Evolutionary conservation across 345 rosid species (phyloP).

Genomic region (Euphorbia tirucalli): DNA sequence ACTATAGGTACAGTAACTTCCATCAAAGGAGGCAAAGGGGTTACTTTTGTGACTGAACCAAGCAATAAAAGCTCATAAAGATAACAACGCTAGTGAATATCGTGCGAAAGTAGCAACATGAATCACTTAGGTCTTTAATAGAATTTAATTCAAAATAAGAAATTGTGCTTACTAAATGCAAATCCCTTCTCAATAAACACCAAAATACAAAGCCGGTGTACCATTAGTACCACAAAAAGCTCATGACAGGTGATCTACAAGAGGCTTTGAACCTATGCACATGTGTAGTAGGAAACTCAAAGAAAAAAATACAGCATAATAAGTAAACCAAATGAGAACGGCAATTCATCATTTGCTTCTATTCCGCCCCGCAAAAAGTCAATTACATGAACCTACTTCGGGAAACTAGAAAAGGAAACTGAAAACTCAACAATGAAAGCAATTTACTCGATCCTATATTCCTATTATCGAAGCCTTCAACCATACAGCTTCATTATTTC

Average conservation of each 20-base stretch:
- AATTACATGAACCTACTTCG: background rate
- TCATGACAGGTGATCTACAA: background rate
- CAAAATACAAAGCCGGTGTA: background rate
- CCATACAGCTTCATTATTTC: background rate
- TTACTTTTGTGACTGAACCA: background rate
- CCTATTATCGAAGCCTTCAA: no score
- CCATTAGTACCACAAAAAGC: background rate
- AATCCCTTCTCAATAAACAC: background rate
- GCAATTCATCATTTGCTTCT: background rate
- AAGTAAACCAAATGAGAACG: background rate
- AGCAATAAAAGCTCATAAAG: background rate
- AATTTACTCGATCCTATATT: background rate
- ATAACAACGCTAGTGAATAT: background rate
- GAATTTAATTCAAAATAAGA: background rate
- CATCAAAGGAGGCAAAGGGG: background rate
- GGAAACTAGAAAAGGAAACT: no score
- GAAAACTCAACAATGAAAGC: no score
- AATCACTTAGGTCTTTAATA: background rate
- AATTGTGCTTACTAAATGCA: background rate
- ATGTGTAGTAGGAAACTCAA: background rate
- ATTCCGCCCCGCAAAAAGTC: background rate
- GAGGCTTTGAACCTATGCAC: background rate
- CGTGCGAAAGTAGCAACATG: background rate
- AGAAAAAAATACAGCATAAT: background rate
- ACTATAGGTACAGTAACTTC: background rate